Conservation (phyloP, 1,284 basidiomycete genomes). For the Apiotrichum sp. region DNA sequence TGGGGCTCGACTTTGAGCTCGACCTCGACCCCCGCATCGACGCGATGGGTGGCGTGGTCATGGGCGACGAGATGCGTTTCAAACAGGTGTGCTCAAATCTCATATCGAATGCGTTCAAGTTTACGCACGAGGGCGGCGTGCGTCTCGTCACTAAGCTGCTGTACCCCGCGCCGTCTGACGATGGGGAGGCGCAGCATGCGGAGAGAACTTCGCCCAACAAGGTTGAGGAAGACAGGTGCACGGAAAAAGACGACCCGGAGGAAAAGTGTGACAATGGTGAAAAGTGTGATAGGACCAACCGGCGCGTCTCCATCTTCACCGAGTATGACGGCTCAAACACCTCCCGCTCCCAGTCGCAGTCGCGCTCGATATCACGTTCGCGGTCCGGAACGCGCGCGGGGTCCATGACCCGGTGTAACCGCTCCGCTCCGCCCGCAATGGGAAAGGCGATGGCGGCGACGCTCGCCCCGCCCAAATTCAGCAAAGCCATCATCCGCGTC, state of each 20-base stretch:
- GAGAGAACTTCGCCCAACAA: too few species aligned
- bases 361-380: too few species aligned
- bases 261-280: too few species aligned
- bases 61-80: slow-evolving; percentile 60
- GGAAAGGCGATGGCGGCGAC: not conserved
- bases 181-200: not conserved
- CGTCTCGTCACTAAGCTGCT: slow-evolving; percentile 42
- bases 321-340: too few species aligned
- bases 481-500: slow-evolving; percentile 58
- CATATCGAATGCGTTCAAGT: slow-evolving; percentile 52
- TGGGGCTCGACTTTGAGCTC: slow-evolving; percentile 46
- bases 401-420: not conserved
- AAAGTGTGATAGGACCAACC: too few species aligned
- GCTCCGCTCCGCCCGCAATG: too few species aligned
- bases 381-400: not conserved
- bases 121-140: slow-evolving; percentile 60
- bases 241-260: too few species aligned
- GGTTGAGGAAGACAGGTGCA: too few species aligned
- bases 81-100: slow-evolving; percentile 61
- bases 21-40: slow-evolving; percentile 3
- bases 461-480: not conserved
- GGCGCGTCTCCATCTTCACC: too few species aligned
- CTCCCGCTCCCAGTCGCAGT: too few species aligned
- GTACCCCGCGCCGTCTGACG: slow-evolving; percentile 21
- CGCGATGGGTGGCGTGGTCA: slow-evolving; percentile 50